These are phyloP conservation scores for Aureobasidium sp. DNA, from an alignment of 2,329 filamentous ascomycete genomes.

Conservation along the genomic window DNA sequence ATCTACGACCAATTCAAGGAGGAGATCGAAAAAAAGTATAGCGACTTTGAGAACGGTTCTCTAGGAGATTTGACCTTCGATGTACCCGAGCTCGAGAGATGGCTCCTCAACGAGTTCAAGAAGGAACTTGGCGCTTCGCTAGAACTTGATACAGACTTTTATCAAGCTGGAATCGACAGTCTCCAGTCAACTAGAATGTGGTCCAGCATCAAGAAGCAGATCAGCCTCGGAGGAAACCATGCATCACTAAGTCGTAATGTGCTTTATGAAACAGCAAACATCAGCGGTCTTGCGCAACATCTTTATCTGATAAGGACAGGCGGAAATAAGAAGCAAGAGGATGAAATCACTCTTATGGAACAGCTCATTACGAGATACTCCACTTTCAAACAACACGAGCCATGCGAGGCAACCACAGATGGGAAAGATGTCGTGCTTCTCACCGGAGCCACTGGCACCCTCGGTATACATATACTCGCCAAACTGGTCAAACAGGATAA, in stretches of 20 bases:
- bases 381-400: constrained; percentile 27
- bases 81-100: constrained; percentile 28
- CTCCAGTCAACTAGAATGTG: constrained; percentile 52
- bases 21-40: constrained; percentile 43
- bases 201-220: constrained; percentile 42
- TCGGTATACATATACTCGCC: constrained; percentile 52
- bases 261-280: constrained; percentile 51
- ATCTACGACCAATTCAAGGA: constrained; percentile 44
- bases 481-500: constrained; percentile 26
- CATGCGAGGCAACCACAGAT: constrained; percentile 8
- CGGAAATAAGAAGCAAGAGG: constrained; percentile 25
- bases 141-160: constrained; percentile 45
- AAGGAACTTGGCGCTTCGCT: constrained; percentile 23
- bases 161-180: constrained; percentile 51
- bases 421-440: constrained; percentile 34
- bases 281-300: constrained; percentile 39
- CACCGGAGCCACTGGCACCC: constrained; percentile 59
- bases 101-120: constrained; percentile 27
- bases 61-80: constrained; percentile 22
- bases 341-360: constrained; percentile 39
- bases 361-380: constrained; percentile 42
- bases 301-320: constrained; percentile 39
- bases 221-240: constrained; percentile 42
- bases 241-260: constrained; percentile 46
- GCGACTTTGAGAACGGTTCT: constrained; percentile 21